phyloP scores from a whole-genome alignment of 345 rosid species.

The Clausena lansium region DNA sequence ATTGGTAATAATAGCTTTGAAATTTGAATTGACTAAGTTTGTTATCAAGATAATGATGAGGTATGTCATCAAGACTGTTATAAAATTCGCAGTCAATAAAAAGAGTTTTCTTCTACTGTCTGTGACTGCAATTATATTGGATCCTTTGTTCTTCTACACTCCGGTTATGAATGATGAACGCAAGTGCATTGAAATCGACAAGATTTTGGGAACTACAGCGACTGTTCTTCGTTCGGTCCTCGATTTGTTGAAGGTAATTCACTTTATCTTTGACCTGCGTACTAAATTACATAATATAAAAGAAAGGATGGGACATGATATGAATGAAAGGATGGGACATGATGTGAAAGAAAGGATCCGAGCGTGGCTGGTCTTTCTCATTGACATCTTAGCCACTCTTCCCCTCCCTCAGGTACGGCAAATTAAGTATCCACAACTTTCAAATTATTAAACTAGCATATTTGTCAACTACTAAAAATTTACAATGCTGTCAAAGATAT shows the following conservation, averaged over 20 bases:
- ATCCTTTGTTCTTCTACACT: constrained; percentile 22
- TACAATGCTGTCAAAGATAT: no score
- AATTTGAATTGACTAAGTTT: no score
- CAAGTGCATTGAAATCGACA: constrained; percentile 10
- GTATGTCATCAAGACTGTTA: no score
- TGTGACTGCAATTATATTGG: background rate
- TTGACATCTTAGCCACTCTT: background rate
- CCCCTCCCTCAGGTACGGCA: background rate
- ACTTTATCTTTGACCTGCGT: background rate
- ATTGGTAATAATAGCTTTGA: no score
- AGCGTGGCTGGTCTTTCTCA: background rate
- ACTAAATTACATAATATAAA: background rate
- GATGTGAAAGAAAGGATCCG: background rate
- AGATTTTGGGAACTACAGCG: background rate
- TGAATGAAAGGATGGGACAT: no score
- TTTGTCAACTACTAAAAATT: no score
- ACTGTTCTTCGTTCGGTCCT: background rate
- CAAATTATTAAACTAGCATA: no score
- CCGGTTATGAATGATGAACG: constrained; percentile 1
- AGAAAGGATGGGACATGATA: no score
- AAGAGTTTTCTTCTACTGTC: background rate
- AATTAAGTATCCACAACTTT: no score
- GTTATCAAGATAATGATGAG: no score
- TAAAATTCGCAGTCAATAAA: no score
- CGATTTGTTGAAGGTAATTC: background rate